Percentiles rank a stretch among this genome's conserved stretches.
Conservation (phyloP, 768 basidiomycete species). For the Leccinum arenicola region DNA sequence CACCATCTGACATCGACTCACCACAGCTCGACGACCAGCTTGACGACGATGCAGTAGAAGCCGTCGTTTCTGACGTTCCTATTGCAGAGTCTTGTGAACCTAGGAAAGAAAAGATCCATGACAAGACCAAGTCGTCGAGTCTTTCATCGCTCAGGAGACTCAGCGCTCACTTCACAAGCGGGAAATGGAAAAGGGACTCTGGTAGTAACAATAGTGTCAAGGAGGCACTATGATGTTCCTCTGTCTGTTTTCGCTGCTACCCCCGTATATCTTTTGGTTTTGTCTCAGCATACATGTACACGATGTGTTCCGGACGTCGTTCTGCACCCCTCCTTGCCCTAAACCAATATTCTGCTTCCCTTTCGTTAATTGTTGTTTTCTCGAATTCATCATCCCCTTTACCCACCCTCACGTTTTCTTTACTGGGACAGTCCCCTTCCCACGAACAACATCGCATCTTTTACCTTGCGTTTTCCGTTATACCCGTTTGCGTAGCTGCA, state of each 20-base stretch:
- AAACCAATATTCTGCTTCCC: constrained; percentile 11
- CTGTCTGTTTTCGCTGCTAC: constrained; percentile 13
- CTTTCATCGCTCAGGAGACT: constrained; percentile 57
- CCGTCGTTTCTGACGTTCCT: constrained; percentile 36
- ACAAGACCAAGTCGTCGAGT: constrained; percentile 52
- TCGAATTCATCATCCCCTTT: constrained; percentile 10
- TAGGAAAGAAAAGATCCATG: constrained; percentile 40
- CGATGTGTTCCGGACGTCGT: constrained; percentile 18
- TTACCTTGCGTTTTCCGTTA: constrained; percentile 15
- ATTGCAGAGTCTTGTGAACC: constrained; percentile 32
- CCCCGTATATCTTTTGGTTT: constrained; percentile 17
- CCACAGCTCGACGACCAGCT: constrained; percentile 31
- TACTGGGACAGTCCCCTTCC: constrained; percentile 16
- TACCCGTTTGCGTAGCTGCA: constrained; percentile 32
- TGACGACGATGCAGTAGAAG: constrained; percentile 32
- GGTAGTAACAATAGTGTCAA: constrained; percentile 45
- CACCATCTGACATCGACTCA: constrained; percentile 32
- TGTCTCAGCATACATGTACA: constrained; percentile 21
- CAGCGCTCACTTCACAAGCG: constrained; percentile 38
- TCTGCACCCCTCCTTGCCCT: constrained; percentile 12
- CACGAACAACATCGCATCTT: constrained; percentile 15
- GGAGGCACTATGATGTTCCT: constrained; percentile 30
- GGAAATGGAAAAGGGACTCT: constrained; percentile 53
- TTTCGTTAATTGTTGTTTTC: constrained; percentile 5
- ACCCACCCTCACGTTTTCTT: constrained; percentile 12